These are phyloP conservation scores for Tolypocladium pustulatum DNA, from an alignment of 2,329 filamentous ascomycete genomes.

Conservation along the genomic window DNA sequence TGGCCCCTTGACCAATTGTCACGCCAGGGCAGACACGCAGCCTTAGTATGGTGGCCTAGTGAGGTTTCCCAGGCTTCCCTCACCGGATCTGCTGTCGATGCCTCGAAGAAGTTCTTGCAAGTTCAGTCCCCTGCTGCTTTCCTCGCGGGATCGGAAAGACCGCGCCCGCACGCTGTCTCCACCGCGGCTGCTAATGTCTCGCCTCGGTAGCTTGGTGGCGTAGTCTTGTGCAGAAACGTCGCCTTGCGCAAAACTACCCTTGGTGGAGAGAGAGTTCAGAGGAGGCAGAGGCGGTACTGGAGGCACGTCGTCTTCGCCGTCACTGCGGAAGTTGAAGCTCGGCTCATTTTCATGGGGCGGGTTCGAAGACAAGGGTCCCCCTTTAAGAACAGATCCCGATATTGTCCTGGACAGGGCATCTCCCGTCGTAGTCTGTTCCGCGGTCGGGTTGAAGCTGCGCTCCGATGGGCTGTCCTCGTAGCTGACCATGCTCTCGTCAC, in stretches of 20 bases:
- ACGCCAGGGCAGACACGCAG: neutral
- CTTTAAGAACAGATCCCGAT: slow-evolving; percentile 23
- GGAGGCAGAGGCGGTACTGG: slow-evolving; percentile 46
- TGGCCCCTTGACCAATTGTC: neutral
- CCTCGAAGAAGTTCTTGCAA: slow-evolving; percentile 37
- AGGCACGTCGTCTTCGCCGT: slow-evolving; percentile 32
- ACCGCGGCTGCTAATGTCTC: slow-evolving; percentile 30
- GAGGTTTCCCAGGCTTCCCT: slow-evolving; percentile 33
- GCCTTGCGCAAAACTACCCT: slow-evolving; percentile 14
- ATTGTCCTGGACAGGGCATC: slow-evolving; percentile 18
- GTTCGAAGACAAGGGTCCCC: slow-evolving; percentile 31
- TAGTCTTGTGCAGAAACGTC: slow-evolving; percentile 25
- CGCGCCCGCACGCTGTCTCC: slow-evolving; percentile 25
- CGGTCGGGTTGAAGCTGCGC: slow-evolving; percentile 44
- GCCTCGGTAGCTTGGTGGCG: slow-evolving; percentile 20
- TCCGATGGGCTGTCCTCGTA: slow-evolving; percentile 60
- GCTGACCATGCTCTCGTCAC: slow-evolving; percentile 60
- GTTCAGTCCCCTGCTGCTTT: slow-evolving; percentile 28
- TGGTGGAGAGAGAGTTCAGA: slow-evolving; percentile 18
- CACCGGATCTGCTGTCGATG: slow-evolving; percentile 37
- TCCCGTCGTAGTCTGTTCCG: slow-evolving; percentile 16
- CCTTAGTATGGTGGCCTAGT: slow-evolving; percentile 38
- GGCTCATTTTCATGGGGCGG: slow-evolving; percentile 21
- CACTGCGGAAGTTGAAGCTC: slow-evolving; percentile 16
- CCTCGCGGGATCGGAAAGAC: slow-evolving; percentile 22